Conservation (phyloP, 2,329 filamentous ascomycete species). For the Calonectria fujianensis region DNA sequence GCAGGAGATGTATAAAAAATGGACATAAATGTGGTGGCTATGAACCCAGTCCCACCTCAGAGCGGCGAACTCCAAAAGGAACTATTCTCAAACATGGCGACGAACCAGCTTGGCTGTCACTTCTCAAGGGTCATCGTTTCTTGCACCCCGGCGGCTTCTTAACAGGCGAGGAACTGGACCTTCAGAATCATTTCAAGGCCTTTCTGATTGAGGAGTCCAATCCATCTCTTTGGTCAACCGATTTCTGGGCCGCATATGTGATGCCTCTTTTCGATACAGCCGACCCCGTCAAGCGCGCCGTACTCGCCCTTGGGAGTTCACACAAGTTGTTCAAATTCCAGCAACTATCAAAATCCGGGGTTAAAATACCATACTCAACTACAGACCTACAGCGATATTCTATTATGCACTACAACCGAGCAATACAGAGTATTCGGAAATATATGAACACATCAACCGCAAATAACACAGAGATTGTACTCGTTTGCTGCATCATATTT, state of each 20-base stretch:
- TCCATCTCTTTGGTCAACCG: not conserved
- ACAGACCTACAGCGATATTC: not conserved
- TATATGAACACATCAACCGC: not conserved
- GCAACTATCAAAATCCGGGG: not conserved
- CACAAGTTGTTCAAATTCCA: not conserved
- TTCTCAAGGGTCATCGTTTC: too few species aligned
- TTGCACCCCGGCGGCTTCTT: not conserved
- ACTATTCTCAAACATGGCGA: not conserved
- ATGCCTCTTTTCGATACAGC: not conserved
- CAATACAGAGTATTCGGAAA: not conserved
- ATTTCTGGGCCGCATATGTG: not conserved
- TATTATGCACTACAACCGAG: not conserved
- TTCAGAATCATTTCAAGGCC: not conserved
- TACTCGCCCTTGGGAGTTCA: not conserved
- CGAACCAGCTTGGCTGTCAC: not conserved
- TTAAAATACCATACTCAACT: not conserved
- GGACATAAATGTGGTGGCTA: not conserved
- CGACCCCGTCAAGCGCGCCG: not conserved
- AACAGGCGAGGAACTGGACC: not conserved
- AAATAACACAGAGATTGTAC: not conserved
- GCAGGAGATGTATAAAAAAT: not conserved
- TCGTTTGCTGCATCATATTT: not conserved
- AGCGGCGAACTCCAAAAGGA: not conserved
- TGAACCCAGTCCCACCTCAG: not conserved
- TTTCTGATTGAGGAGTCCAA: not conserved